Evolutionary conservation across 768 basidiomycete species (phyloP).

Genomic region (Amanita fuliginea): DNA sequence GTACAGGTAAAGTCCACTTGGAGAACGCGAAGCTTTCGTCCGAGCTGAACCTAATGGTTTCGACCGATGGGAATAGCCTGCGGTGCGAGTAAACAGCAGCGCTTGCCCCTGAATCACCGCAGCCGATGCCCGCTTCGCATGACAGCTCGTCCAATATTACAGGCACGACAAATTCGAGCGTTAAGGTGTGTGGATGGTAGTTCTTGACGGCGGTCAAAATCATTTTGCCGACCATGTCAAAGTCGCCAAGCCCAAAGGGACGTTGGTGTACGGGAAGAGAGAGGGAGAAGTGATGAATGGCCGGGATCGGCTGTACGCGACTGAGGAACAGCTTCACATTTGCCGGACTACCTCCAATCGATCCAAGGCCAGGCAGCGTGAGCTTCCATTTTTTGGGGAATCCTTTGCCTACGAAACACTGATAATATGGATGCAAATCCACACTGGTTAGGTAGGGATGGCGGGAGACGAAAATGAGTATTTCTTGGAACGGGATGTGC

Average conservation of each 20-base stretch:
- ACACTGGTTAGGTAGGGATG: constrained; percentile 14
- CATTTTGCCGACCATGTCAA: constrained; percentile 8
- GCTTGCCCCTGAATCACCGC: background rate
- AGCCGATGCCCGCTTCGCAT: background rate
- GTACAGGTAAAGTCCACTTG: constrained; percentile 11
- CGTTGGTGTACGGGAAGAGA: constrained; percentile 13
- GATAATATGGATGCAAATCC: constrained; percentile 11
- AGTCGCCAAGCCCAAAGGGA: constrained; percentile 10
- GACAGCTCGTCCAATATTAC: constrained; percentile 2
- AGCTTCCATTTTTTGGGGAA: constrained; percentile 4
- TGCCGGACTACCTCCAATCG: constrained; percentile 12
- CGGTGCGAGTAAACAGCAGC: background rate
- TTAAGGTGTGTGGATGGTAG: constrained; percentile 3
- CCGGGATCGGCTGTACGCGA: constrained; percentile 6
- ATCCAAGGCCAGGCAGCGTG: constrained; percentile 9
- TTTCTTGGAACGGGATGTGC: constrained; percentile 11
- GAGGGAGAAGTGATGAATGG: constrained; percentile 7
- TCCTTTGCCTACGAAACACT: background rate
- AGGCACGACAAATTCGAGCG: constrained; percentile 12
- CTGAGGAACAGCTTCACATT: constrained; percentile 11
- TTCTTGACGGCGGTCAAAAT: constrained; percentile 6
- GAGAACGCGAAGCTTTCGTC: constrained; percentile 14
- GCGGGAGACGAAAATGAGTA: constrained; percentile 15
- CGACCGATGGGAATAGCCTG: background rate
- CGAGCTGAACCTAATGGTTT: constrained; percentile 10